These are phyloP conservation scores for Colletotrichum cuscutae DNA, from an alignment of 2,329 filamentous ascomycete species.

Conservation along the genomic window DNA sequence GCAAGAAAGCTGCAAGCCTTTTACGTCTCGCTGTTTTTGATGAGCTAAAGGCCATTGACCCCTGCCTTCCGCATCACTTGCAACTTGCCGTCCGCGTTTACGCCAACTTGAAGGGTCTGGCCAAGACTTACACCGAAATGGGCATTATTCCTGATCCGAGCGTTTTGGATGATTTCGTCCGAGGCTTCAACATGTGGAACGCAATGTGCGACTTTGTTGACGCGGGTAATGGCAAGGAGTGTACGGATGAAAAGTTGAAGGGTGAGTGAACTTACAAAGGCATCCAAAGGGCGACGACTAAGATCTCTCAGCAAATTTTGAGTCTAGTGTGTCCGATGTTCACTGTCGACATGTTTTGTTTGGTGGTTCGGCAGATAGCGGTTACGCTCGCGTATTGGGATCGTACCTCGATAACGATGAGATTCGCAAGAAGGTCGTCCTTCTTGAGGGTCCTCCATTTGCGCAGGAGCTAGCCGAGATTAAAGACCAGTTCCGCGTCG, in stretches of 20 bases:
- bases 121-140: conserved; percentile 44
- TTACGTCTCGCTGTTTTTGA: conserved; percentile 40
- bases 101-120: conserved; percentile 49
- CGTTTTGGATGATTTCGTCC: conserved; percentile 47
- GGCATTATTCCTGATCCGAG: conserved; percentile 39
- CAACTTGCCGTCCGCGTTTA: conserved; percentile 48
- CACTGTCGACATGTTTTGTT: conserved; percentile 54
- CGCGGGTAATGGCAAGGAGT: conserved; percentile 54
- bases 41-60: conserved; percentile 37
- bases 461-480: conserved; percentile 47
- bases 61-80: conserved; percentile 38
- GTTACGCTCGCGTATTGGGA: conserved; percentile 52
- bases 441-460: conserved; percentile 52
- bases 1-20: conserved; percentile 41
- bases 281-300: background rate
- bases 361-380: conserved; percentile 53
- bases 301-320: conserved; percentile 41
- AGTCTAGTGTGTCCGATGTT: conserved; percentile 45
- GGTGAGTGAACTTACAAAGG: conserved; percentile 39
- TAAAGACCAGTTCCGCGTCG: conserved; percentile 40
- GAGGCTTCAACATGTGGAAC: conserved; percentile 53
- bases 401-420: conserved; percentile 40
- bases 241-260: conserved; percentile 52
- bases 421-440: conserved; percentile 44
- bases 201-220: conserved; percentile 51